Base-by-base conservation (phyloP, 192 early-diverging fungal genomes). In the Irineochytrium annulatum region DNA sequence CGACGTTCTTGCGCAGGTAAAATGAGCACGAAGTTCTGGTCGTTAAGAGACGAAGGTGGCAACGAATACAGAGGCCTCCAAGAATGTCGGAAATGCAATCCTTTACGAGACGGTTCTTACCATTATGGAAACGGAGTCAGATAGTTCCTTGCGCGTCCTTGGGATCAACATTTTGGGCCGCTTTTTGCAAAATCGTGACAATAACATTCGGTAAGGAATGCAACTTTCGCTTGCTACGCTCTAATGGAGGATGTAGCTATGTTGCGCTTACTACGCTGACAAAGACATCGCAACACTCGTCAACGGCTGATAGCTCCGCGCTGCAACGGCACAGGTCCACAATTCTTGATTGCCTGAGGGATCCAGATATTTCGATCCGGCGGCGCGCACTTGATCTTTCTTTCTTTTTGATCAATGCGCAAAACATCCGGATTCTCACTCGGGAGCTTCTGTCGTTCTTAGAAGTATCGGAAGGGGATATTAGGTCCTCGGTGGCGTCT, bases 101-200 rank as follows among this genome's bases (percentile, higher is more conserved):
- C 75, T 98, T 46, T 99, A 99, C 71, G 97, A 99, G 67, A 91
- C 93, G 34, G 95, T 97, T 0, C 67, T 95, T 67, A 96, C 97
- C 1, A 94, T 94, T 46, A 91, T 99, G 89, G 90, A 91, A 20
- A 92, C 93, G 53, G 90, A 93, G 57, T 89, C 87, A 44, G 94
- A 96, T 57, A 82, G 77, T 46, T 89, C 92, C 19, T 77, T 99
- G 60, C 86, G 95, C 33, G 91, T 97, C 34, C 71, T 99, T 60
- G 97, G 90, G 17, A 92, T 99, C 66, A 99, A 99, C 61, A 94
- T 98, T 75, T 84, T 99, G 11, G 97, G 97, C 57, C 87, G 92
- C 46, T 97, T 99, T 69, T 71, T 99, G 68, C 86, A 84, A 34
- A 93, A 98, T 75, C 71, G 87, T 34, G 97, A 99, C 70, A 97